Conservation (phyloP, 169 alveolate genomes). For the Toxoplasma gondii region DNA sequence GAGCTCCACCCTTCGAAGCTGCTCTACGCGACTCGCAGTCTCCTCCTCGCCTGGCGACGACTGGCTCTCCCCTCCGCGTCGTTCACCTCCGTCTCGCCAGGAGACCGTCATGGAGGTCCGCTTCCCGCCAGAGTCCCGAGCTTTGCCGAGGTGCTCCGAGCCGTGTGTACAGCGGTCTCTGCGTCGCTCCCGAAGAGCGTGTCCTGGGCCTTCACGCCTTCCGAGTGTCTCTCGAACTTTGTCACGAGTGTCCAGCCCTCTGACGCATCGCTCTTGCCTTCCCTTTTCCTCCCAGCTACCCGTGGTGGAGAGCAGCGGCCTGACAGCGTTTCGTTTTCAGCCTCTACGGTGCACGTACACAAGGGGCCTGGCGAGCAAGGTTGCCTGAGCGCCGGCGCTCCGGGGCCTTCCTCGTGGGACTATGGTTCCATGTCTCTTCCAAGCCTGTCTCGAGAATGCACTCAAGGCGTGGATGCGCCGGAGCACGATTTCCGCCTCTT, state of each 20-base stretch:
- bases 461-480: background rate
- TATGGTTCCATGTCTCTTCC: no score
- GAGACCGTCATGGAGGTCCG: background rate
- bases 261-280: background rate
- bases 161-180: slow-evolving; percentile 8
- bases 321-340: background rate
- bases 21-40: slow-evolving; percentile 27
- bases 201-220: slow-evolving; percentile 37
- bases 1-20: slow-evolving; percentile 5
- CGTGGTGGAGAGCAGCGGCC: slow-evolving; percentile 28
- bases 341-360: background rate
- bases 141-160: background rate
- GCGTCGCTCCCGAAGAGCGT: slow-evolving; percentile 12
- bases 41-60: background rate
- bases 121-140: background rate
- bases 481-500: background rate
- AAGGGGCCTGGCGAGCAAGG: background rate
- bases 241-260: slow-evolving; percentile 39
- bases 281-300: background rate
- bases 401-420: background rate
- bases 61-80: background rate
- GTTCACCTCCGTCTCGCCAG: no score
- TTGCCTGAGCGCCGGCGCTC: background rate
- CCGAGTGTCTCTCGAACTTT: slow-evolving; percentile 50
- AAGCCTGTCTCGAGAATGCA: no score